phyloP scores from a whole-genome alignment of 371 early-diverging fungal species.

The Rhizopus microsporus region DNA sequence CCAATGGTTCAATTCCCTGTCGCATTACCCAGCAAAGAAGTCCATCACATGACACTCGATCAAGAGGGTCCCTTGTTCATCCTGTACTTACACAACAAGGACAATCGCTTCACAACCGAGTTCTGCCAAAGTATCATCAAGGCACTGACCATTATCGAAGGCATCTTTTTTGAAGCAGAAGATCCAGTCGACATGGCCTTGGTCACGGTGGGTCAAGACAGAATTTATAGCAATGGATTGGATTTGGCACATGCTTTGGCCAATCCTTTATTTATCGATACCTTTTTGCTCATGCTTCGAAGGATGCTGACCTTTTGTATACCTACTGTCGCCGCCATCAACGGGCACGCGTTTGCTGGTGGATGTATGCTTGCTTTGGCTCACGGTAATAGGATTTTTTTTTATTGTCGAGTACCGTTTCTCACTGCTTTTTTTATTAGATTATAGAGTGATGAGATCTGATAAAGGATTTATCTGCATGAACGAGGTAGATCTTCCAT shows the following conservation, averaged over 20 bases:
- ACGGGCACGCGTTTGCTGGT: slow-evolving; percentile 87
- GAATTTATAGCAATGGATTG: slow-evolving; percentile 80
- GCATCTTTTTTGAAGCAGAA: slow-evolving; percentile 37
- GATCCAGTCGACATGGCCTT: slow-evolving; percentile 55
- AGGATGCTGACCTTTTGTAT: slow-evolving; percentile 67
- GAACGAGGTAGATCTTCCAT: slow-evolving; percentile 81
- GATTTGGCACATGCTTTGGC: slow-evolving; percentile 56
- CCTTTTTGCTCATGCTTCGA: slow-evolving; percentile 50
- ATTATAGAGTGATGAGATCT: slow-evolving; percentile 80
- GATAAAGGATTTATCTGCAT: slow-evolving; percentile 81
- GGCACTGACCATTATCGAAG: slow-evolving; percentile 66
- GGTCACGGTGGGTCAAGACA: slow-evolving; percentile 66
- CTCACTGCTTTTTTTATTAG: slow-evolving; percentile 25
- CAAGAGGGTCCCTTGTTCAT: slow-evolving; percentile 62
- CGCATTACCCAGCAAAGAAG: slow-evolving; percentile 40
- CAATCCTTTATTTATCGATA: slow-evolving; percentile 50
- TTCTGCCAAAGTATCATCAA: slow-evolving; percentile 58
- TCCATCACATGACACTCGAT: slow-evolving; percentile 46
- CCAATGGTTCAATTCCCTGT: slow-evolving; percentile 32
- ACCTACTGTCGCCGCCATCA: slow-evolving; percentile 84
- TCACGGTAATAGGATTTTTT: slow-evolving; percentile 49
- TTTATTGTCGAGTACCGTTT: neutral
- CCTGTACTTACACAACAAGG: slow-evolving; percentile 59
- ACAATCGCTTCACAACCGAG: slow-evolving; percentile 70
- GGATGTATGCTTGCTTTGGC: slow-evolving; percentile 80